phyloP scores from a whole-genome alignment of 768 basidiomycete genomes.

The Strobilomyces dryophilus region DNA sequence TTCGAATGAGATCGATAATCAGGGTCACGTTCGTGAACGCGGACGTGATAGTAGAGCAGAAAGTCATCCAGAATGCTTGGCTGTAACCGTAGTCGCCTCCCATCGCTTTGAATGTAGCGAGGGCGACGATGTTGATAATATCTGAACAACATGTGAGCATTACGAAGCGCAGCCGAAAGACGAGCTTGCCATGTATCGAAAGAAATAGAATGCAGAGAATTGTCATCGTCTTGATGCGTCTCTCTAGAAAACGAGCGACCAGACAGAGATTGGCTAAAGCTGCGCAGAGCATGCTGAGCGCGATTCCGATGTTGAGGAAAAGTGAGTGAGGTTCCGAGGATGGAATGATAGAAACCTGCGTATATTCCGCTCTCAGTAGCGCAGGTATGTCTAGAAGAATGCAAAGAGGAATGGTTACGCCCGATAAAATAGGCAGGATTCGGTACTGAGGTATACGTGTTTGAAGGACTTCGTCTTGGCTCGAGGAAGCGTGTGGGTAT shows the following conservation, averaged over 20 bases:
- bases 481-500: constrained; percentile 18
- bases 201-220: constrained; percentile 59
- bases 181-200: constrained; percentile 60
- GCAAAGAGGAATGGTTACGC: constrained; percentile 67
- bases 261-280: constrained; percentile 66
- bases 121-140: constrained; percentile 57
- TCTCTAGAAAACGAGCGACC: constrained; percentile 70
- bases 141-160: constrained; percentile 38
- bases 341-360: constrained; percentile 37
- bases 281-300: constrained; percentile 63
- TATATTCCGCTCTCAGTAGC: constrained; percentile 65
- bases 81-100: constrained; percentile 69
- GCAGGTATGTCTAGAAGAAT: constrained; percentile 83
- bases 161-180: background rate
- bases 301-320: constrained; percentile 58
- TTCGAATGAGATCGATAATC: constrained; percentile 54
- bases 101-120: constrained; percentile 58
- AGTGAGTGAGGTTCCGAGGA: constrained; percentile 50
- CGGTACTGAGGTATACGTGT: constrained; percentile 56
- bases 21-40: constrained; percentile 64
- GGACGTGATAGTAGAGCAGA: constrained; percentile 70
- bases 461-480: constrained; percentile 24
- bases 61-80: constrained; percentile 71
- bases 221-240: constrained; percentile 57
- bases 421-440: constrained; percentile 59